Conservation (phyloP, 1,284 basidiomycete genomes). For the Tetrapyrgos nigripes region DNA sequence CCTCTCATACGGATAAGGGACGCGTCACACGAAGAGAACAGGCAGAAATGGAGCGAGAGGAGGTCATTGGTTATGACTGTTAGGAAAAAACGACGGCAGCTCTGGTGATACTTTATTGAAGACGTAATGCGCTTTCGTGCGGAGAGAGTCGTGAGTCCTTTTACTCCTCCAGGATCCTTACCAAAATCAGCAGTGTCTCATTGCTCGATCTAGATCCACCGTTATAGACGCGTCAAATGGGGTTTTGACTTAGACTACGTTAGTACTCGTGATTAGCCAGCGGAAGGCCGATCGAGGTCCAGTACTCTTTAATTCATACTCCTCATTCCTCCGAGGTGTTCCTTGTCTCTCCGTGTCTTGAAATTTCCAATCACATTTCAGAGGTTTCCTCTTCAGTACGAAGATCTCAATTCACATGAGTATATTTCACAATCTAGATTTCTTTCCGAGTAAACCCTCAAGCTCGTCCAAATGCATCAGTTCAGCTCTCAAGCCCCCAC, state of each 20-base stretch:
- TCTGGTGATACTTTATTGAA: slow-evolving; percentile 54
- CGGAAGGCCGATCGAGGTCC: slow-evolving; percentile 38
- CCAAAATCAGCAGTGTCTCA: background rate
- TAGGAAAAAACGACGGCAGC: slow-evolving; percentile 57
- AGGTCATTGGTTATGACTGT: slow-evolving; percentile 61
- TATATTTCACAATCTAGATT: background rate
- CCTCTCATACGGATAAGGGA: slow-evolving; percentile 44
- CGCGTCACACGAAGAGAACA: slow-evolving; percentile 42
- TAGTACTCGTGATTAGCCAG: slow-evolving; percentile 35
- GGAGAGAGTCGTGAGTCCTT: background rate
- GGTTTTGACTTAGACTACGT: slow-evolving; percentile 2
- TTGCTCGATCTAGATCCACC: background rate
- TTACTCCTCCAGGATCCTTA: background rate
- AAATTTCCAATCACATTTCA: background rate
- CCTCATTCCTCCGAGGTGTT: background rate
- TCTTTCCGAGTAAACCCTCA: background rate
- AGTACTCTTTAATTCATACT: background rate
- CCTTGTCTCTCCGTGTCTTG: background rate
- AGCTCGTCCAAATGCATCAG: background rate
- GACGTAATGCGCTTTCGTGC: too few relatives aligned
- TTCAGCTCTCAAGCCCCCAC: background rate
- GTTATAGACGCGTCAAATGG: background rate
- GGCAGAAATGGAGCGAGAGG: slow-evolving; percentile 65
- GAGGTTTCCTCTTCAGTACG: background rate
- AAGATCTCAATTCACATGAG: background rate